Base-by-base conservation (phyloP, 2,329 filamentous ascomycete genomes). In the Eutypella sp. region DNA sequence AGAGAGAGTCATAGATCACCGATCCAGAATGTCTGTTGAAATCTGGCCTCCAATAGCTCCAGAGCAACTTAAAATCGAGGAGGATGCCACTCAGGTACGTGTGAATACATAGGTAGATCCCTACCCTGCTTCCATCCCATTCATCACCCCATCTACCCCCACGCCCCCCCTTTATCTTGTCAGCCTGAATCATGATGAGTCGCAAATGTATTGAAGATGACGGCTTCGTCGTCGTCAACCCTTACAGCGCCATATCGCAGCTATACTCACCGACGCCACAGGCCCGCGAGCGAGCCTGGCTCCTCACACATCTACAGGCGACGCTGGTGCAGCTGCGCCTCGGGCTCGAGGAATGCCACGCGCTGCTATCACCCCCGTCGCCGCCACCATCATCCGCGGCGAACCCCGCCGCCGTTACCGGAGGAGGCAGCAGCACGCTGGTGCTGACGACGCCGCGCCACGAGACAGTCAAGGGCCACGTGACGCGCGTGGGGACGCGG, bases 351-450 rank as follows among this genome's bases (percentile, higher is more conserved):
- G 90, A 96, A 68, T 96, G 91, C 69, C 89, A 90, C 56, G 82
- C 85, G 16, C 78, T 97, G 20, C 81, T 99, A 24, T 86, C 89
- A 7, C 90, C 92, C 2, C 78, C 85, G 52, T 89, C 95, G 61
- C 84, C 85, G 1, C n/a, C n/a, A n/a, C n/a, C n/a, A n/a, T n/a
- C n/a, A n/a, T n/a, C n/a, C n/a, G n/a, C n/a, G n/a, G n/a, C n/a
- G n/a, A n/a, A n/a, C n/a, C n/a, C n/a, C n/a, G n/a, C n/a, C n/a
- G n/a, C n/a, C n/a, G n/a, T n/a, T n/a, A n/a, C n/a, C n/a, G n/a
- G n/a, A n/a, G n/a, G n/a, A n/a, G n/a, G n/a, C n/a, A 90, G 90
- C 8, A 91, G 85, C 57, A 99, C 92, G 1, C 80, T 99, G 23
- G 91, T 93, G 24, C 78, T 99, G 54, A 93, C 87, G 50, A 95